Base-by-base conservation (phyloP, 805 yeast genomes). In the Saturnispora halmiae region DNA sequence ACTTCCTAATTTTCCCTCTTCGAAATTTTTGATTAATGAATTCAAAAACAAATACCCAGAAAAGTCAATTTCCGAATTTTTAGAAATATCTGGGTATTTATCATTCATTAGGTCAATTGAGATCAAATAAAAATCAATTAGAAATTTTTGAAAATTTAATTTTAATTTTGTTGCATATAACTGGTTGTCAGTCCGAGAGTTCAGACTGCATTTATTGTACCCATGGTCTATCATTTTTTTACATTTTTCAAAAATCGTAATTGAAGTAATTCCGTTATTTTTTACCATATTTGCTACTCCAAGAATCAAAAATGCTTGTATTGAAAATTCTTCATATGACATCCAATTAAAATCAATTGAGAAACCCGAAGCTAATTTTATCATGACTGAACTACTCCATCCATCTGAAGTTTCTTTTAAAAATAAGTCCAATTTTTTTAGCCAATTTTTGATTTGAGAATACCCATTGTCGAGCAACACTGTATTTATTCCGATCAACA, bases 311-410 rank as follows among this genome's bases (percentile, higher is more conserved):
- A 67, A 69, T 18, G 67, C 56, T 32, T 62, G 40, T 16, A 67
- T 56, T 7, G 63, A 60, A 49, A 66, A 68, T 42, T 70, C 74
- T 31, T 63, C 65, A 4, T 67, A 57, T 11, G 62, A 57, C 10
- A 70, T 41, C 75, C 77, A 72, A 15, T 52, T 51, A 2, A 68
- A 47, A 18, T 55, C 50, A 14, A 57, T 20, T 3, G 61, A 48
- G 45, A 65, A 14, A 38, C 36, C 34, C 1, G 31, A 19, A 7
- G 14, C 16, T 9, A 28, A n/a, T 21, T 42, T 29, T 14, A 36
- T 19, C 13, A 29, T 28, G 5, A 15, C 2, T 4, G 18, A 4
- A 16, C 25, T 26, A 8, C 24, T 24, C 39, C 43, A 40, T 14
- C 14, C 8, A 10, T 31, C 37, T 6, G 38, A 56, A 3, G 46